Conservation (phyloP, 768 basidiomycete species). For the Rhizopogon salebrosus region DNA sequence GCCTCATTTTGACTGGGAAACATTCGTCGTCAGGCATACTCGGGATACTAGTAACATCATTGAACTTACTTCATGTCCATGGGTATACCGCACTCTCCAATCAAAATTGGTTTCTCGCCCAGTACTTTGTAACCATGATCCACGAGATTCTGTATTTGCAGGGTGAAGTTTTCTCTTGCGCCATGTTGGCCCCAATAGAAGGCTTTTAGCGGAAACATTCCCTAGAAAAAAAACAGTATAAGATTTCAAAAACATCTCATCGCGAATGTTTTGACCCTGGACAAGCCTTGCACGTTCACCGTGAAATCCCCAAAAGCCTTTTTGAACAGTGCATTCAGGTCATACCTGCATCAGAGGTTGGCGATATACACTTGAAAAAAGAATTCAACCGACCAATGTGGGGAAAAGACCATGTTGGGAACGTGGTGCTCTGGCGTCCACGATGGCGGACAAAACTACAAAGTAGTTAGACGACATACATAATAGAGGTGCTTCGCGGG, state of each 20-base stretch:
- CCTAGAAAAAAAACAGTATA: constrained; percentile 39
- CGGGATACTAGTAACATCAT: neutral
- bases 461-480: constrained; percentile 3
- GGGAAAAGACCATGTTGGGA: constrained; percentile 62
- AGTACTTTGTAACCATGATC: constrained; percentile 61
- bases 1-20: constrained; percentile 60
- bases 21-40: neutral
- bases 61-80: constrained; percentile 90
- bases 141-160: constrained; percentile 80
- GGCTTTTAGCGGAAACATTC: constrained; percentile 74
- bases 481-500: neutral
- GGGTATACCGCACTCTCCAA: constrained; percentile 93
- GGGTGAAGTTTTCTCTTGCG: constrained; percentile 72
- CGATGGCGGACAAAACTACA: constrained; percentile 70
- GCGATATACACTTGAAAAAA: neutral
- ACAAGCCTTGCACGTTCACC: constrained; percentile 90
- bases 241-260: neutral
- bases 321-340: constrained; percentile 80
- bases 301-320: constrained; percentile 83
- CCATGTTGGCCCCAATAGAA: constrained; percentile 88
- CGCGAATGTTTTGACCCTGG: constrained; percentile 51
- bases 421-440: constrained; percentile 68
- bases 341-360: constrained; percentile 58
- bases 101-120: constrained; percentile 77
- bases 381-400: constrained; percentile 55